phyloP scores from a whole-genome alignment of 192 early-diverging fungal species.

The Podila verticillata region DNA sequence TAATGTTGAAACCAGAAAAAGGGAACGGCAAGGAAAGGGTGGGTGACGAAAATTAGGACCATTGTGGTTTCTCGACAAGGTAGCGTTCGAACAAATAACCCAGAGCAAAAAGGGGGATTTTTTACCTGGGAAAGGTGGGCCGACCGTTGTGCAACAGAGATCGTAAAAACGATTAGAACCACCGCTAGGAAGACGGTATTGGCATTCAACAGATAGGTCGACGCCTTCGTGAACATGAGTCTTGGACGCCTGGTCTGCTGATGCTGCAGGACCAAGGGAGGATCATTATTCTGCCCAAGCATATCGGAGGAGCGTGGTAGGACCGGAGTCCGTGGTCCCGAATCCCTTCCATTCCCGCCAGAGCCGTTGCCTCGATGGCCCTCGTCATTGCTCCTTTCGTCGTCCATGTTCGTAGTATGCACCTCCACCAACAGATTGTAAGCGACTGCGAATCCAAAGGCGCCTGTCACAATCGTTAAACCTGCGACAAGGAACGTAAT shows the following conservation, averaged over 20 bases:
- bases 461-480: constrained; percentile 21
- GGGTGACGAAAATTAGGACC: background rate
- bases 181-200: constrained; percentile 7
- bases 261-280: background rate
- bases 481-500: constrained; percentile 5
- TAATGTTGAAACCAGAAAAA: background rate
- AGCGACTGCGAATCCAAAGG: constrained; percentile 31
- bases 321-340: constrained; percentile 7
- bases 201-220: constrained; percentile 18
- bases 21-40: background rate
- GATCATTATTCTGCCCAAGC: constrained; percentile 10
- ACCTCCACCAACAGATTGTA: constrained; percentile 35
- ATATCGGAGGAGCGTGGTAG: background rate
- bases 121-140: constrained; percentile 17
- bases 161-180: constrained; percentile 3
- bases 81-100: background rate
- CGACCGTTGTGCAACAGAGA: constrained; percentile 14
- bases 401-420: background rate
- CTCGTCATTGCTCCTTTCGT: background rate
- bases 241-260: constrained; percentile 13
- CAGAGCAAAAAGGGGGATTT: background rate
- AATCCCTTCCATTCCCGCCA: constrained; percentile 21
- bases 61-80: background rate
- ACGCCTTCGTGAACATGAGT: constrained; percentile 35
- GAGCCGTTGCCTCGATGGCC: background rate